Evolutionary conservation across 1,139 yeast species (phyloP).

Genomic region (Protomyces arabidopsidicola): DNA sequence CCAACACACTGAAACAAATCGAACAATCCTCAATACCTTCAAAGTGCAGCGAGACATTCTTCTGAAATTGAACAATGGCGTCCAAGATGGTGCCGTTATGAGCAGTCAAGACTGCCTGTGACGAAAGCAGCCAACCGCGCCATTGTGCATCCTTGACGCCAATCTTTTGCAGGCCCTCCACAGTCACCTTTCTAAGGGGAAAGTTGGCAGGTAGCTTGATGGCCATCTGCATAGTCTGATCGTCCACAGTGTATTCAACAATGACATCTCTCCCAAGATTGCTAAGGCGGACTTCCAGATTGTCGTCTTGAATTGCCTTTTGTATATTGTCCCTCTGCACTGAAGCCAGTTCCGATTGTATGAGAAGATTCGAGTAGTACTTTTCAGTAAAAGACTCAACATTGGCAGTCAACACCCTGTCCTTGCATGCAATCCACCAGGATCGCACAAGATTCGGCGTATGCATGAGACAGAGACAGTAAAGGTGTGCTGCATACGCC

Average conservation of each 20-base stretch:
- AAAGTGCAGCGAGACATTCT: conserved; percentile 75
- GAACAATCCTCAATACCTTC: conserved; percentile 93
- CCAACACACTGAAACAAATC: conserved; percentile 65
- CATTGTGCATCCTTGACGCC: conserved; percentile 92
- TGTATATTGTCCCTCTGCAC: conserved; percentile 43
- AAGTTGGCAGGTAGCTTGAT: conserved; percentile 66
- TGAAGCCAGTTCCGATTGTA: conserved; percentile 54
- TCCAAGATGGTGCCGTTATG: conserved; percentile 78
- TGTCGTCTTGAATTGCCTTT: conserved; percentile 43
- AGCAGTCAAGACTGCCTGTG: conserved; percentile 67
- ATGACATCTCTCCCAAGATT: conserved; percentile 62
- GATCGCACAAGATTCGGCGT: conserved; percentile 64
- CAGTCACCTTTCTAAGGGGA: conserved; percentile 68
- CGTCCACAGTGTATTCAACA: conserved; percentile 75
- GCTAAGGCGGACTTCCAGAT: conserved; percentile 60
- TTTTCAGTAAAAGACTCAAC: conserved; percentile 61
- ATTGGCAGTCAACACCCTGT: conserved; percentile 52
- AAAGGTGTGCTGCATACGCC: conserved; percentile 47
- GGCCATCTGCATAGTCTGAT: conserved; percentile 76
- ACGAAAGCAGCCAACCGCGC: conserved; percentile 92
- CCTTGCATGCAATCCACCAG: conserved; percentile 66
- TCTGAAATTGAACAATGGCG: conserved; percentile 74
- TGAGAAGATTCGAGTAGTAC: conserved; percentile 60
- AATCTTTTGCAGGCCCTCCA: conserved; percentile 71
- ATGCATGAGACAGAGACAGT: conserved; percentile 53